Evolutionary conservation across 345 rosid species (phyloP), one percentile per base, ranked within the genome.

Genomic region (thale cress (Arabidopsis thaliana)): DNA sequence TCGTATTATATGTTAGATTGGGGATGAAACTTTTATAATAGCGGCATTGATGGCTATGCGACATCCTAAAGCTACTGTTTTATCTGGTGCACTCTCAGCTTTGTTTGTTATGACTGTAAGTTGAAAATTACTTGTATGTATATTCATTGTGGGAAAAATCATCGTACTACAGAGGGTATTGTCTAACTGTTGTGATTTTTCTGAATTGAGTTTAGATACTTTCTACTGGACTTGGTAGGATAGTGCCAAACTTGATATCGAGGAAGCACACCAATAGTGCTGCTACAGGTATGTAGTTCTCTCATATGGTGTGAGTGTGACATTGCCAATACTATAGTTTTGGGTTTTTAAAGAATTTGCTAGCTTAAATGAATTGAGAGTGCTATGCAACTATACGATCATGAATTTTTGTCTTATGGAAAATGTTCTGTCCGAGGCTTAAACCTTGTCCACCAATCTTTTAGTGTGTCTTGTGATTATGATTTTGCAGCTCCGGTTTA

Each of bases 31-130:
- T 5, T 96, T 96, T 78, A 96, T 96, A 58, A 96, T 96, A 82
- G 99, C 99, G 40, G 99, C 99, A 50, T 86, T 96, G 59, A 93
- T 96, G 99, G 99, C 99, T 14, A 96, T 96, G 99, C 94, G 99
- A 34, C 98, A 96, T 61, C 99, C 99, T 7, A 96, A 91, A 80
- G 87, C 99, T 33, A 96, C 71, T 37, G 99, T 96, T 72, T 60
- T 96, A 12, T 93, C 93, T 13, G 99, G 99, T 69, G 99, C 99
- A 0, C 96, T 96, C 33, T 49, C 87, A 34, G 99, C 99, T 62
- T 77, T 96, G 83, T 42, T 93, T 83, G 97, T 96, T 24, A 96
- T 96, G 99, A 96, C 99, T 2, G 99, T 96, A 87, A 87, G 91
- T 72, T 28, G 51, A 41, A 33, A 4, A 1, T 59, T 11, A 0